Conservation (phyloP, 1,284 basidiomycete species). For the Wolfiporia cocos region DNA sequence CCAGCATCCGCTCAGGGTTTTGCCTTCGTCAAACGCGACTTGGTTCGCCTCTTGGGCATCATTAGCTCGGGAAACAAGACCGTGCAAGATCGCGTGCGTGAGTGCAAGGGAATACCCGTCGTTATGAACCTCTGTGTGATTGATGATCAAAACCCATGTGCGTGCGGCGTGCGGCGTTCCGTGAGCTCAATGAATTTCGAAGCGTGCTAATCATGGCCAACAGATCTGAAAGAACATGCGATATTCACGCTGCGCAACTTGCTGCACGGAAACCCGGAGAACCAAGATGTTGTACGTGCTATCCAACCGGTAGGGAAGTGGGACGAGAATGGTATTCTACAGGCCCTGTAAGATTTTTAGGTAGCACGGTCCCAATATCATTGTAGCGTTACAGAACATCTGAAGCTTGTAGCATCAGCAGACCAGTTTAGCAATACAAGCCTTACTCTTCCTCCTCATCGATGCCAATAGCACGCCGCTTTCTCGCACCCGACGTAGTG, state of each 20-base stretch:
- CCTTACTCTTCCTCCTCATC: slow-evolving; percentile 44
- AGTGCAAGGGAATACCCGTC: slow-evolving; percentile 67
- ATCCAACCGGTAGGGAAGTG: slow-evolving; percentile 59
- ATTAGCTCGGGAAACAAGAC: slow-evolving; percentile 55
- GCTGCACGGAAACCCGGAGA: slow-evolving; percentile 68
- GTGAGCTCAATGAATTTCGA: neutral
- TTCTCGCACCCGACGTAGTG: slow-evolving; percentile 44
- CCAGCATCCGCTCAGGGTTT: slow-evolving; percentile 49
- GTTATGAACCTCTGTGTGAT: slow-evolving; percentile 84
- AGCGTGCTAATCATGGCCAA: neutral
- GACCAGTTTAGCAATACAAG: neutral
- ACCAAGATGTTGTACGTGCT: slow-evolving; percentile 72
- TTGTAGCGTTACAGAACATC: too few species aligned
- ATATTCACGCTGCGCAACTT: slow-evolving; percentile 79
- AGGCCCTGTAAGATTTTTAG: slow-evolving; percentile 1
- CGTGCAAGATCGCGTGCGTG: slow-evolving; percentile 70
- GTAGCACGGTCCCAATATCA: neutral
- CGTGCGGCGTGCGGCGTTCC: slow-evolving; percentile 24
- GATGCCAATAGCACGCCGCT: slow-evolving; percentile 48
- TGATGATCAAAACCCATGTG: slow-evolving; percentile 88
- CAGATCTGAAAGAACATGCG: slow-evolving; percentile 87
- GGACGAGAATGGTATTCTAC: slow-evolving; percentile 42
- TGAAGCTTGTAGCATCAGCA: neutral
- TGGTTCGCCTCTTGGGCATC: slow-evolving; percentile 77
- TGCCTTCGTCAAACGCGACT: slow-evolving; percentile 74